Evolutionary conservation across 108 stramenopile species (phyloP).

Genomic region (Cyclotella distinguenda): DNA sequence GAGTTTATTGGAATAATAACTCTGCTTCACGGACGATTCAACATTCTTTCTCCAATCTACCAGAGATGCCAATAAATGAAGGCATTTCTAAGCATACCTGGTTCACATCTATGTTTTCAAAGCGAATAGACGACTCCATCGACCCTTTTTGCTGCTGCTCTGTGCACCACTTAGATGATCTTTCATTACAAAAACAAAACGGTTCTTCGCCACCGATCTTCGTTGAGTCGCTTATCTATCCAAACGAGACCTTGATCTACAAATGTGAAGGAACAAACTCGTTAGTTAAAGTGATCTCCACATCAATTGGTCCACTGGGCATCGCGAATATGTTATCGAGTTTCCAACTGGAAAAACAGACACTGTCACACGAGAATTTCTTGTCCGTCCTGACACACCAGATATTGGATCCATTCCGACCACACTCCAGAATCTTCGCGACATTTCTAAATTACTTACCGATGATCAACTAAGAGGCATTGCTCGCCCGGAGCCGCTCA

Average conservation of each 20-base stretch:
- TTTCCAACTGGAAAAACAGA: not conserved
- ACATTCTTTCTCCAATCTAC: slow-evolving; percentile 3
- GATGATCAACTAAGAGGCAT: not conserved
- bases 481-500: not conserved
- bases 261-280: not conserved
- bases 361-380: not conserved
- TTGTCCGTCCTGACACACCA: not conserved
- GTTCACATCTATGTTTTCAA: not conserved
- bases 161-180: not conserved
- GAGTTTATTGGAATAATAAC: slow-evolving; percentile 5
- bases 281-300: not conserved
- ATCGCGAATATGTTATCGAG: not conserved
- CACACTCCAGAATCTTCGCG: not conserved
- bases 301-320: not conserved
- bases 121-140: not conserved
- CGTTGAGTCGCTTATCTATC: not conserved
- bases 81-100: not conserved
- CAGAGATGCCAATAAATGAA: slow-evolving; percentile 13
- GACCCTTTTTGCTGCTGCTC: not conserved
- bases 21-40: not conserved
- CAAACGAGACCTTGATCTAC: slow-evolving; percentile 10
- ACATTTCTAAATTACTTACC: not conserved
- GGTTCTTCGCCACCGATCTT: not conserved
- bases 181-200: not conserved
- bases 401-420: not conserved